phyloP scores from a whole-genome alignment of 352 stramenopile species.

The Phytopythium ostracodes region DNA sequence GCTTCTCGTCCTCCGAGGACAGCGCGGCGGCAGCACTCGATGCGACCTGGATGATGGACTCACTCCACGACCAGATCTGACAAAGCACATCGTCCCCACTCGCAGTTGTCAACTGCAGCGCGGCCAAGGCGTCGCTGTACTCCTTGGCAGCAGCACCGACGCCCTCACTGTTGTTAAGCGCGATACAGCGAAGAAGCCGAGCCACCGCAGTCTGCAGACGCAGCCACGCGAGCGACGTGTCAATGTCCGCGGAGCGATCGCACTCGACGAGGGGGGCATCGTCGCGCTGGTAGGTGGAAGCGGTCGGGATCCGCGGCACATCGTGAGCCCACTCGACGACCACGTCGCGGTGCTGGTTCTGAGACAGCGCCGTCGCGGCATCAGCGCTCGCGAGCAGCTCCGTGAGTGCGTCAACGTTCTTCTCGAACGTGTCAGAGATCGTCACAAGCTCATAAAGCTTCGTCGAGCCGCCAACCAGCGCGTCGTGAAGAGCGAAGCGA shows the following conservation, averaged over 20 bases:
- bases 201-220: slow-evolving; percentile 48
- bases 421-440: slow-evolving; percentile 30
- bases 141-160: slow-evolving; percentile 25
- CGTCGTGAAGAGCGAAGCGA: slow-evolving; percentile 53
- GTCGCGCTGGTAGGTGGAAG: slow-evolving; percentile 41
- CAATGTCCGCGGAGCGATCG: slow-evolving; percentile 56
- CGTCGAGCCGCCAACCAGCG: slow-evolving; percentile 27
- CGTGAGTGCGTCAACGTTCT: slow-evolving; percentile 32
- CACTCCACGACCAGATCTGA: slow-evolving; percentile 60
- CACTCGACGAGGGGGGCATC: slow-evolving; percentile 43
- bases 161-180: slow-evolving; percentile 19
- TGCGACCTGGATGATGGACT: slow-evolving; percentile 12
- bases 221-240: slow-evolving; percentile 54
- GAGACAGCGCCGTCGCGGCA: slow-evolving; percentile 32
- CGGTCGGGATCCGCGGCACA: slow-evolving; percentile 24
- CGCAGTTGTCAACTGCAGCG: slow-evolving; percentile 14
- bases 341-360: slow-evolving; percentile 81
- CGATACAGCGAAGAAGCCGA: slow-evolving; percentile 42
- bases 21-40: slow-evolving; percentile 6
- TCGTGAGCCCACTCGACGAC: slow-evolving; percentile 59
- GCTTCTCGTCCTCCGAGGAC: slow-evolving; percentile 11
- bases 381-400: slow-evolving; percentile 28
- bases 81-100: slow-evolving; percentile 14
- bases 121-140: slow-evolving; percentile 19
- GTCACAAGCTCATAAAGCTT: slow-evolving; percentile 52